Conservation (phyloP, 148 eudicot genomes). For the Diospyros lotus region DNA sequence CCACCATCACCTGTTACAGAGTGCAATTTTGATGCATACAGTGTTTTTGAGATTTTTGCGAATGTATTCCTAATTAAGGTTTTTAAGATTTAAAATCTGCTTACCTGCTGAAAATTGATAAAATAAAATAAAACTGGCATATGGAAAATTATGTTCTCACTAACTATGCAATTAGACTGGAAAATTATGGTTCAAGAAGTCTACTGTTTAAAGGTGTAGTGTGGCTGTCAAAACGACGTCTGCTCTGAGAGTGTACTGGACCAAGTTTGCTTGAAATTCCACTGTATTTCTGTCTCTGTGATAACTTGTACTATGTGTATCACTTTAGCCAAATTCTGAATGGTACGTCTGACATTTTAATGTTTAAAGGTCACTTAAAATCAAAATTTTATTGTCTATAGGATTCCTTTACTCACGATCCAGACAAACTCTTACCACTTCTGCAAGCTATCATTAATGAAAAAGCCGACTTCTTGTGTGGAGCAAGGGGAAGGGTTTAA, state of each 20-base stretch:
- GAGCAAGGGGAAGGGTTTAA: constrained; percentile 23
- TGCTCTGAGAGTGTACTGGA: background rate
- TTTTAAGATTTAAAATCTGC: background rate
- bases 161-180: background rate
- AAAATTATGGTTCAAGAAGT: background rate
- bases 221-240: background rate
- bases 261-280: background rate
- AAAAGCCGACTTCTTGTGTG: constrained; percentile 27
- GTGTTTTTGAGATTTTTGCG: background rate
- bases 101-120: background rate
- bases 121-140: background rate
- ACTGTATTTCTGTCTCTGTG: background rate
- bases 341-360: background rate
- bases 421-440: constrained; percentile 69
- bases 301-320: background rate
- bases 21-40: background rate
- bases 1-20: background rate
- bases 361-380: background rate
- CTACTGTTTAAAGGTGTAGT: background rate
- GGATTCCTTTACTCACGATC: constrained; percentile 55
- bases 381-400: constrained; percentile 19
- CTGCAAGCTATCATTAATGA: constrained; percentile 73
- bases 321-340: background rate
- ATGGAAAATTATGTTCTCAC: background rate
- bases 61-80: background rate